Base-by-base conservation (phyloP, 1,284 basidiomycete genomes). In the Blastosporella zonata region DNA sequence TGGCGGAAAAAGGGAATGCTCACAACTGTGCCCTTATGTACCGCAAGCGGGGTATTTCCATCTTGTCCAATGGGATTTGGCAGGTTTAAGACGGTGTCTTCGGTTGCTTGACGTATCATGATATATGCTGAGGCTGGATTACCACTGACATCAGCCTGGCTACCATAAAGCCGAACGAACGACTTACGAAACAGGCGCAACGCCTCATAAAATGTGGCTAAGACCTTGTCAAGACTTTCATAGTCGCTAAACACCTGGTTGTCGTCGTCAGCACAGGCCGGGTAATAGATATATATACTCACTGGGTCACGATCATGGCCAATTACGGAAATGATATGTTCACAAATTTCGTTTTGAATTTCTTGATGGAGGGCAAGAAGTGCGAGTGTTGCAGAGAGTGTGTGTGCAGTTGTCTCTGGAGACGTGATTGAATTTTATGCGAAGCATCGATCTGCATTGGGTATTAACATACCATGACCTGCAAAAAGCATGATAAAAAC, bases 401-500 rank as follows among this genome's bases (percentile, higher is more conserved):
- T 70, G 49, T 75, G 66, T 0, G 75, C 71, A 0, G 75, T 77
- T 0, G 75, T 79, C 59, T 79, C 78, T 79, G 53, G 1, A 9
- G 34, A 17, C 17, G n/a, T 25, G 22, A 15, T 33, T 35, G 13
- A 21, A 13, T 42, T 20, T 27, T 10, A 27, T 27, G 42, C n/a
- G 9, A 22, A 23, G 23, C 2, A 28, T 13, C 43, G 7, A 46
- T 38, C 34, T 17, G 9, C 18, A 17, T 10, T 21, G n/a, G 25
- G 22, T 17, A 6, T 28, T 18, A 44, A 25, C 10, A 54, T 56
- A 72, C 79, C 79, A 59, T 81, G 77, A 3, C 79, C 78, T 38
- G 78, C 77, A 48, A 80, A 74, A 37, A 81, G 55, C 52, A 80
- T 62, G 4, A 71, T 58, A 56, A 74, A 81, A 0, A 78, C 60